Conservation (phyloP, 352 stramenopile species). For the Blastocystis sp. region DNA sequence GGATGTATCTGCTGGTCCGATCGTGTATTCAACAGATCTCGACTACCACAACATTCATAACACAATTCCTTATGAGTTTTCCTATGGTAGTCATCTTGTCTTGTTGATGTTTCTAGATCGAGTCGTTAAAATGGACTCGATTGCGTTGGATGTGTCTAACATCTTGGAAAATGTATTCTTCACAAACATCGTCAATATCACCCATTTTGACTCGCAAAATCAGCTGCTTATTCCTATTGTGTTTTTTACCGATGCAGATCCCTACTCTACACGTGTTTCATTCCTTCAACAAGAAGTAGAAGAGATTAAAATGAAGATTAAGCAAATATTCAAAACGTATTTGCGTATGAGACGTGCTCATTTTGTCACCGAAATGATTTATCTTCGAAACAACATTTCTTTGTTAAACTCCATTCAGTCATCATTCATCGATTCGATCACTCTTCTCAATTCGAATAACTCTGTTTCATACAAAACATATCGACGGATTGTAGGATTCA, state of each 20-base stretch:
- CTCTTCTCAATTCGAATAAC: constrained; percentile 20
- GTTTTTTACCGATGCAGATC: neutral
- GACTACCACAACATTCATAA: constrained; percentile 55
- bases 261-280: neutral
- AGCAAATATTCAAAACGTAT: constrained; percentile 20
- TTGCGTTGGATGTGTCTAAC: neutral
- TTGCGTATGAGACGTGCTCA: neutral
- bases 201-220: neutral
- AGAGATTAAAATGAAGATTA: neutral
- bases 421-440: constrained; percentile 38
- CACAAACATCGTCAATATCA: constrained; percentile 44
- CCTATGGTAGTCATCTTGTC: neutral
- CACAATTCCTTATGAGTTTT: neutral
- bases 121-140: neutral
- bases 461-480: neutral
- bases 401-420: constrained; percentile 49
- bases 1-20: neutral
- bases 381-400: constrained; percentile 24
- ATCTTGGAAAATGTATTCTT: constrained; percentile 22
- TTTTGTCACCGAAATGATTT: constrained; percentile 25
- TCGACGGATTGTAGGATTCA: neutral
- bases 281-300: constrained; percentile 29
- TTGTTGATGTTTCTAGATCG: neutral
- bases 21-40: neutral
- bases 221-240: neutral